Evolutionary conservation across 2,329 filamentous ascomycete species (phyloP), one percentile per base, ranked within the genome.

Genomic region (Alternaria ethzedia): DNA sequence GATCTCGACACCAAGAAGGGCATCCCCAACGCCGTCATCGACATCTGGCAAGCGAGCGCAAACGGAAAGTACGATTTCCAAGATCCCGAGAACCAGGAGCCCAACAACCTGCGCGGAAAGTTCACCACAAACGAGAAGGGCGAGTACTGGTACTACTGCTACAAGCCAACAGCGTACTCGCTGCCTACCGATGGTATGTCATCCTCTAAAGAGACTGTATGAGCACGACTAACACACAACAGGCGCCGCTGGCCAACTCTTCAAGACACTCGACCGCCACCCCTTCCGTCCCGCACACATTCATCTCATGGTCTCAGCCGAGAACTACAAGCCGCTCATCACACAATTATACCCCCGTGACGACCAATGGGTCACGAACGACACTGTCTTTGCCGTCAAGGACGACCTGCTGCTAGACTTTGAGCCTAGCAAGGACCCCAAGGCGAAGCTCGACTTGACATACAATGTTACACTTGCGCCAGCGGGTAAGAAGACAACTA

Each of bases 21-120:
- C 65, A 89, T 93, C 72, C 85, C 85, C 58, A 83, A 85, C 73
- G 90, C 90, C 70, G 88, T 91, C 67, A 88, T 93, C 73, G 91
- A 93, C 77, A 90, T 93, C 83, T 93, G 91, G 91, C 89, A 93
- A 78, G 90, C 91, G 54, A 90, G 87, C 69, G 84, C 89, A 79
- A 93, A 92, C 82, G 90, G 90, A 78, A 89, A 90, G 77, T 93
- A 93, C 83, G 90, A 92, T 75, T 88, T 91, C 85, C 89, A 91
- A 80, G 91, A 93, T 79, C 90, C 89, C 0, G 86, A 89, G 60
- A 88, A 88, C 81, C 90, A 92, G 83, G 82, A 82, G 54, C 87
- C 88, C 76, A 91, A 92, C 86, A 93, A 93, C 84, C 85, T 93
- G 45, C 87, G 91, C 46, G 91, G 91, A 78, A 93, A 92, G 83